These are phyloP conservation scores for Coelastrella sp. DNA, from an alignment of 139 green algal species.

Conservation along the genomic window DNA sequence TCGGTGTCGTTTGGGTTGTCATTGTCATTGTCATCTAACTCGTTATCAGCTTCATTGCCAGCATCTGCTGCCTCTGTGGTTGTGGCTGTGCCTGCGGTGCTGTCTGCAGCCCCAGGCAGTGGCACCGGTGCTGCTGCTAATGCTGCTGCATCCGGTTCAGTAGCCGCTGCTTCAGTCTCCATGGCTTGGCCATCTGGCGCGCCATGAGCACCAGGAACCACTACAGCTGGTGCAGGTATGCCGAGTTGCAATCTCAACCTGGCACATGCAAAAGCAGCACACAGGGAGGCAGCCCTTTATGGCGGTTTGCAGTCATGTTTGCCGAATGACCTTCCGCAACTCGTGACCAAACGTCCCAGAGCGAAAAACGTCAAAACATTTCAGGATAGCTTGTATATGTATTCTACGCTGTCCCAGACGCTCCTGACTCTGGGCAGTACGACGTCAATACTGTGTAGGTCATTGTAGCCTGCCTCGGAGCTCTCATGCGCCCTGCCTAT, in stretches of 20 bases:
- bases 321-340: too few species aligned
- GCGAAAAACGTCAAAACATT: too few species aligned
- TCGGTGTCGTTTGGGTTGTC: neutral
- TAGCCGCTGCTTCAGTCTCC: neutral
- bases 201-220: neutral
- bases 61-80: neutral
- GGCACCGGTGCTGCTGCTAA: conserved; percentile 1
- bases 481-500: too few species aligned
- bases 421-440: too few species aligned
- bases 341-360: too few species aligned
- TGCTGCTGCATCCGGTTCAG: neutral
- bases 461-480: too few species aligned
- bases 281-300: neutral
- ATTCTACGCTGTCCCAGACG: too few species aligned
- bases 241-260: conserved; percentile 16
- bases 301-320: too few species aligned
- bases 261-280: neutral
- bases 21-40: neutral
- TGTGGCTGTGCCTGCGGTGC: neutral
- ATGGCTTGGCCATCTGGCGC: neutral
- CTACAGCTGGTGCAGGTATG: neutral
- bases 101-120: neutral
- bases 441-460: too few species aligned
- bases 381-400: too few species aligned
- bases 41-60: neutral